A percentile compares a stretch with the other conserved stretches of the same genome.
Conservation (phyloP, 768 basidiomycete genomes). For the Suillus subluteus region DNA sequence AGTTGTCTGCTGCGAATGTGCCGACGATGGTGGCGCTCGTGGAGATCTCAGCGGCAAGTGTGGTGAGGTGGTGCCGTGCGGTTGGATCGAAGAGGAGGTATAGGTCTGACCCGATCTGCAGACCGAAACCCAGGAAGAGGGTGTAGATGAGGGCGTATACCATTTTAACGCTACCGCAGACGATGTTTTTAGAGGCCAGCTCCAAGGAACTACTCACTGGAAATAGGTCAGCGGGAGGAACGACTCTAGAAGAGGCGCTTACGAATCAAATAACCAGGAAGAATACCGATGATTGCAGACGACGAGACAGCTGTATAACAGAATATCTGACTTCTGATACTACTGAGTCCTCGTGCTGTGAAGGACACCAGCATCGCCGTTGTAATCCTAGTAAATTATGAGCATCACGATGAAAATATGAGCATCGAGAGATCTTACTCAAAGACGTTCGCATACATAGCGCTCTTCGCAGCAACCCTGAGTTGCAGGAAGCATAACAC, state of each 20-base stretch:
- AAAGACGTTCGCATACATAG: conserved; percentile 88
- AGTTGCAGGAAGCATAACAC: conserved; percentile 73
- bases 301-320: conserved; percentile 94
- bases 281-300: conserved; percentile 82
- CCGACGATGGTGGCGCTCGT: conserved; percentile 60
- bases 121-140: conserved; percentile 80
- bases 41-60: conserved; percentile 54
- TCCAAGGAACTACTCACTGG: conserved; percentile 82
- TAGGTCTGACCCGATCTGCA: conserved; percentile 83
- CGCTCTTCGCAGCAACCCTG: conserved; percentile 71
- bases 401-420: conserved; percentile 10
- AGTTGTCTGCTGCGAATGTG: conserved; percentile 64
- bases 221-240: conserved; percentile 15
- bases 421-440: conserved; percentile 53
- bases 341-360: conserved; percentile 78
- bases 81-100: conserved; percentile 70
- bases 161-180: conserved; percentile 85
- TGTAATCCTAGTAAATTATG: conserved; percentile 61
- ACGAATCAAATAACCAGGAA: conserved; percentile 89
- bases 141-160: conserved; percentile 90
- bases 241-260: conserved; percentile 29
- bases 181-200: conserved; percentile 83
- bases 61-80: conserved; percentile 55
- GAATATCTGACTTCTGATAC: conserved; percentile 76
- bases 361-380: conserved; percentile 84